Percentiles rank a stretch among this genome's conserved stretches.
These are phyloP conservation scores for Sparassis latifolia DNA, from an alignment of 1,284 basidiomycete species.

Conservation along the genomic window DNA sequence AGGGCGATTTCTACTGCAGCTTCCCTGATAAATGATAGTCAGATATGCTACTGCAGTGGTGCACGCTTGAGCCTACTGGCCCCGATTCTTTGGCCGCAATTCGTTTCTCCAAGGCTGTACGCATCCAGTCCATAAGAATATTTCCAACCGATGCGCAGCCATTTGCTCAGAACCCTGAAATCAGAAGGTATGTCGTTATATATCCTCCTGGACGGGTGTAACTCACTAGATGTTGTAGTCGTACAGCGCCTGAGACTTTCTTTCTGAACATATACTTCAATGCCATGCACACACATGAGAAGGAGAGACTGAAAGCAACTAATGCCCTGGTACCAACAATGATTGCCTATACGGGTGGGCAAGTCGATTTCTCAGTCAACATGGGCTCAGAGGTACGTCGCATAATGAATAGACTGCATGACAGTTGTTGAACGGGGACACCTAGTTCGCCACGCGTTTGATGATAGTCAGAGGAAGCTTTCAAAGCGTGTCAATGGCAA, in stretches of 20 bases:
- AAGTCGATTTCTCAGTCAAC: constrained; percentile 60
- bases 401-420: background rate
- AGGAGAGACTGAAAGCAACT: constrained; percentile 47
- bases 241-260: constrained; percentile 66
- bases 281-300: constrained; percentile 43
- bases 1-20: too few species aligned
- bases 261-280: constrained; percentile 71
- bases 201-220: background rate
- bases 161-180: constrained; percentile 50
- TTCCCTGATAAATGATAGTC: too few species aligned
- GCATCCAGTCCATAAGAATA: constrained; percentile 54
- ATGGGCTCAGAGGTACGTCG: constrained; percentile 57
- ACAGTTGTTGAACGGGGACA: constrained; percentile 3
- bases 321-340: constrained; percentile 70
- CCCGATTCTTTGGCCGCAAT: constrained; percentile 56
- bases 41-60: constrained; percentile 58
- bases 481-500: constrained; percentile 56
- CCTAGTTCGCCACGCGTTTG: constrained; percentile 66
- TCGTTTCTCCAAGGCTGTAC: constrained; percentile 56
- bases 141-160: constrained; percentile 56
- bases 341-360: constrained; percentile 65
- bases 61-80: constrained; percentile 52
- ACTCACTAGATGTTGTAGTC: constrained; percentile 29
- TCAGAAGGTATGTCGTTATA: constrained; percentile 49
- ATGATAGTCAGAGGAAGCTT: constrained; percentile 74